Evolutionary conservation across 1,139 yeast genomes (phyloP).

Genomic region (Pichia sp.): DNA sequence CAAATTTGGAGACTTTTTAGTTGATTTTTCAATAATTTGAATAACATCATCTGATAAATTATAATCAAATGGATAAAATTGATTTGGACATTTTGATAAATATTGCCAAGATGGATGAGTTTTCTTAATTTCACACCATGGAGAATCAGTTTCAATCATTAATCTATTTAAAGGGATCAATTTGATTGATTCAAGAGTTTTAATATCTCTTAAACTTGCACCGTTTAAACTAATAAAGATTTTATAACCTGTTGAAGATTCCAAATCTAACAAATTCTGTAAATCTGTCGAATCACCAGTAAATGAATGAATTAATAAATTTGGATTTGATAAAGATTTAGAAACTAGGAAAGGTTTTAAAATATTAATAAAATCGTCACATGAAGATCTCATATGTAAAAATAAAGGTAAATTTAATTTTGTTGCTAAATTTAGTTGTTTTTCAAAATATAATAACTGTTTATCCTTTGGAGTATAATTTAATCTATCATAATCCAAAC

Average conservation of each 20-base stretch:
- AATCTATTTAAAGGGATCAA: constrained; percentile 61
- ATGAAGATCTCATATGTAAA: constrained; percentile 85
- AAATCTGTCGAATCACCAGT: constrained; percentile 75
- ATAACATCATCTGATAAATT: neutral
- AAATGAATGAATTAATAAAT: constrained; percentile 88
- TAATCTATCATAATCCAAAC: constrained; percentile 87
- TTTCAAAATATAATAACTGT: constrained; percentile 61
- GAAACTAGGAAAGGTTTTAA: constrained; percentile 52
- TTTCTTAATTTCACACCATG: constrained; percentile 93
- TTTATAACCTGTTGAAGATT: constrained; percentile 30
- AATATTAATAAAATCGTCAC: constrained; percentile 66
- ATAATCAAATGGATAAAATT: constrained; percentile 41
- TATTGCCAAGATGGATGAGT: constrained; percentile 69
- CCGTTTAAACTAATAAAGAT: constrained; percentile 84
- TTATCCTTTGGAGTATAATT: constrained; percentile 63
- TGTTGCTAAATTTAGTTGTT: constrained; percentile 63
- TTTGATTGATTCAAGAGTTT: constrained; percentile 61
- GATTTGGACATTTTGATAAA: constrained; percentile 49
- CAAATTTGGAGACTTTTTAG: constrained; percentile 20
- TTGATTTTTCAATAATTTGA: neutral
- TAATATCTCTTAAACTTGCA: constrained; percentile 77
- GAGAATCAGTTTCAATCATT: constrained; percentile 91
- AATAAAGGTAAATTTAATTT: constrained; percentile 65
- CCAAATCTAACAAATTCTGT: constrained; percentile 37
- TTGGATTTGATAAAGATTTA: constrained; percentile 24